A percentile compares a stretch with the other conserved stretches of the same genome.
phyloP scores from a whole-genome alignment of 2,329 filamentous ascomycete species.

The Neofusicoccum sp. region DNA sequence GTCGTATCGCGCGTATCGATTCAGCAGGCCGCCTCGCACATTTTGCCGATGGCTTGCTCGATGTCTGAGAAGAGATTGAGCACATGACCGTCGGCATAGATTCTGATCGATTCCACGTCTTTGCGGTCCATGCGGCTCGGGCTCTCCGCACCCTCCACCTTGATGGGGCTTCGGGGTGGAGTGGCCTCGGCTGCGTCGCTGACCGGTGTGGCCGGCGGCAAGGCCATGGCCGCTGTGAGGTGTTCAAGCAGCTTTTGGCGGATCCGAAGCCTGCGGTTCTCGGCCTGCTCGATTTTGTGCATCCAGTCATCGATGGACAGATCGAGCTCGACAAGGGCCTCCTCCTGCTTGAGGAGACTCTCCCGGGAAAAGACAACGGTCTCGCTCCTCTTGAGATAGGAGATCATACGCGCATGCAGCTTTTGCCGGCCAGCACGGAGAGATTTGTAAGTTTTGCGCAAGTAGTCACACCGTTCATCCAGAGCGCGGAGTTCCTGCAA shows the following conservation, averaged over 20 bases:
- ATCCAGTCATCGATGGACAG: conserved; percentile 79
- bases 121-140: conserved; percentile 33
- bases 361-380: conserved; percentile 71
- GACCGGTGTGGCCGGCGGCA: conserved; percentile 21
- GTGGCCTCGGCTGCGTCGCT: conserved; percentile 33
- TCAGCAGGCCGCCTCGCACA: conserved; percentile 34
- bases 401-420: conserved; percentile 73
- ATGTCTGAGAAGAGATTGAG: conserved; percentile 43
- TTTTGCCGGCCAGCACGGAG: conserved; percentile 73
- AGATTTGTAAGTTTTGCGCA: conserved; percentile 72
- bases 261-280: conserved; percentile 72
- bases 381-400: conserved; percentile 70
- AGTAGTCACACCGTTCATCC: conserved; percentile 76
- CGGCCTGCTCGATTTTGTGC: conserved; percentile 73
- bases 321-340: conserved; percentile 74
- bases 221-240: conserved; percentile 62
- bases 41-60: conserved; percentile 41
- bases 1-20: background rate
- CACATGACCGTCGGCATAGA: conserved; percentile 43
- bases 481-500: conserved; percentile 65
- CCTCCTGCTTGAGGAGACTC: conserved; percentile 75
- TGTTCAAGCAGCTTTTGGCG: conserved; percentile 80
- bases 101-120: conserved; percentile 44
- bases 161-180: conserved; percentile 39
- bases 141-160: conserved; percentile 36